phyloP scores from a whole-genome alignment of 805 yeast genomes.

The Vanderwaltozyma polyspora region DNA sequence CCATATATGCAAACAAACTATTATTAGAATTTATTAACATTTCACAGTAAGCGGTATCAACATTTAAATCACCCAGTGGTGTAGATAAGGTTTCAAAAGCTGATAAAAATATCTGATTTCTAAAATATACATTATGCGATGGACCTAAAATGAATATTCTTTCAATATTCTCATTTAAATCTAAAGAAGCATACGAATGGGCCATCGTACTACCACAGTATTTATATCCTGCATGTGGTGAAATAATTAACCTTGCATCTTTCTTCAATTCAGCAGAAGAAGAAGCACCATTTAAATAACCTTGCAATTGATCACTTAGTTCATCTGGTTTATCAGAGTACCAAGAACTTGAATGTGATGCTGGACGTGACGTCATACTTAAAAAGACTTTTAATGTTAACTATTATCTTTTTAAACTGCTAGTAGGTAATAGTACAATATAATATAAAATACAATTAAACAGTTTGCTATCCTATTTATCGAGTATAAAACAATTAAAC shows the following conservation, averaged over 20 bases:
- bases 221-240: conserved; percentile 79
- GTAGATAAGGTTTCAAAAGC: conserved; percentile 52
- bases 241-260: neutral
- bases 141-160: conserved; percentile 83
- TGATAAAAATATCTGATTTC: conserved; percentile 44
- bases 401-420: neutral
- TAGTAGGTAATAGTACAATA: neutral
- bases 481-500: no score
- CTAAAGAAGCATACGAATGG: conserved; percentile 64
- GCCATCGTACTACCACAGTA: conserved; percentile 75
- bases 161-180: conserved; percentile 32
- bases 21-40: conserved; percentile 22
- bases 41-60: conserved; percentile 42
- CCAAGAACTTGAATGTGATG: conserved; percentile 92
- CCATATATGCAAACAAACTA: conserved; percentile 45
- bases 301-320: conserved; percentile 41
- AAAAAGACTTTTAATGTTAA: no score
- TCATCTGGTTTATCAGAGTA: conserved; percentile 39
- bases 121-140: conserved; percentile 79
- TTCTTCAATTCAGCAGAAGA: conserved; percentile 1
- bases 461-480: no score
- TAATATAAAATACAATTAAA: no score
- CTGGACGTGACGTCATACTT: conserved; percentile 35
- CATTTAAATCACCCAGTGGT: conserved; percentile 66
- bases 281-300: conserved; percentile 27